Percentiles rank a stretch among this genome's conserved stretches.
These are phyloP conservation scores for Samsoniella hepiali DNA, from an alignment of 2,329 filamentous ascomycete genomes.

Conservation along the genomic window DNA sequence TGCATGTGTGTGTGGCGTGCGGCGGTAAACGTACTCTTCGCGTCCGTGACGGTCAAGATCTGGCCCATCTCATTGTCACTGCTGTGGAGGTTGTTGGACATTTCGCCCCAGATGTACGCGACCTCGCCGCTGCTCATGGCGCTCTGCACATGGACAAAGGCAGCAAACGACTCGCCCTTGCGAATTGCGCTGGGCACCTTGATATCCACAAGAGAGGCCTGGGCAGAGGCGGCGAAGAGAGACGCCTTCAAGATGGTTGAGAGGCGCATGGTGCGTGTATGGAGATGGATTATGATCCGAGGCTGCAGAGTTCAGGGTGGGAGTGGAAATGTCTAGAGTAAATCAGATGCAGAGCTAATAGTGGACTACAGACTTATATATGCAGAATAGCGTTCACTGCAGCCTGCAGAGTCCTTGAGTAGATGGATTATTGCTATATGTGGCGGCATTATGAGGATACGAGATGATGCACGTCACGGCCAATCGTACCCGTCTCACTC, in stretches of 20 bases:
- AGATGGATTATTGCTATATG: not conserved
- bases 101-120: slow-evolving; percentile 11
- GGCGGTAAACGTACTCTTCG: slow-evolving; percentile 1
- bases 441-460: slow-evolving; percentile 9
- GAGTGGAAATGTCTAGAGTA: too few relatives aligned
- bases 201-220: slow-evolving; percentile 12
- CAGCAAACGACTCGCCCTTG: slow-evolving; percentile 12
- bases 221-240: not conserved
- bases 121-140: slow-evolving; percentile 15
- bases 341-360: too few relatives aligned
- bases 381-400: not conserved
- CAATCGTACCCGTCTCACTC: not conserved
- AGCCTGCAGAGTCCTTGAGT: not conserved
- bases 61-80: slow-evolving; percentile 8
- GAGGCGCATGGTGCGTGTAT: slow-evolving; percentile 3
- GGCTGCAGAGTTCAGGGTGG: too few relatives aligned
- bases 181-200: slow-evolving; percentile 12
- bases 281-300: not conserved
- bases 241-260: not conserved
- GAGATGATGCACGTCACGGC: not conserved
- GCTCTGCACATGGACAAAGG: slow-evolving; percentile 15
- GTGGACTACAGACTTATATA: not conserved
- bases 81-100: slow-evolving; percentile 12
- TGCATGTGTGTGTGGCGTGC: not conserved
- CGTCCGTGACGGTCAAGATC: slow-evolving; percentile 9